These are phyloP conservation scores for Termitomyces sp. DNA, from an alignment of 768 basidiomycete genomes.

Conservation along the genomic window DNA sequence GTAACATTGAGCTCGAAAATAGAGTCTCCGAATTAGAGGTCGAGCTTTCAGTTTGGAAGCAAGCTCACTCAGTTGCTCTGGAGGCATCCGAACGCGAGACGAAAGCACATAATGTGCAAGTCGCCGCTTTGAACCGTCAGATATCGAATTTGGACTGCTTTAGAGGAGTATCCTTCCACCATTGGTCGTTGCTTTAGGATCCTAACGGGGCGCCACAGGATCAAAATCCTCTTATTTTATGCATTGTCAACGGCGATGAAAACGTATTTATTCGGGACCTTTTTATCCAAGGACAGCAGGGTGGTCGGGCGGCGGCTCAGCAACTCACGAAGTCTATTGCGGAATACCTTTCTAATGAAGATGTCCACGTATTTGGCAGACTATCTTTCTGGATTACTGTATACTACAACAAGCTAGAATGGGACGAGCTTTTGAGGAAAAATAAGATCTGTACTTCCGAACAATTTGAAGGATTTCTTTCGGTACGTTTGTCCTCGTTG, in stretches of 20 bases:
- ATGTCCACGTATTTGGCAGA: conserved; percentile 53
- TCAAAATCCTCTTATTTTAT: conserved; percentile 65
- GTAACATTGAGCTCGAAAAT: conserved; percentile 58
- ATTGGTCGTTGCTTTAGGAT: neutral
- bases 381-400: conserved; percentile 75
- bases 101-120: conserved; percentile 64
- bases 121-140: conserved; percentile 60
- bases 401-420: conserved; percentile 60
- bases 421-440: conserved; percentile 44
- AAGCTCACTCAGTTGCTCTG: conserved; percentile 57
- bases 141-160: conserved; percentile 54
- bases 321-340: conserved; percentile 65
- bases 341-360: conserved; percentile 59
- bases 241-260: conserved; percentile 70
- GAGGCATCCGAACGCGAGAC: conserved; percentile 60
- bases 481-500: conserved; percentile 25
- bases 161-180: conserved; percentile 22
- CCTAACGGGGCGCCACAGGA: conserved; percentile 31
- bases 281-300: conserved; percentile 57
- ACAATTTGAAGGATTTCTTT: conserved; percentile 65
- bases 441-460: conserved; percentile 56
- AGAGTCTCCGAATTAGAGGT: conserved; percentile 64
- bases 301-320: conserved; percentile 61
- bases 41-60: conserved; percentile 67
- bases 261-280: conserved; percentile 59